Evolutionary conservation across 345 rosid species (phyloP).

Genomic region (Eucalyptus pauciflora): DNA sequence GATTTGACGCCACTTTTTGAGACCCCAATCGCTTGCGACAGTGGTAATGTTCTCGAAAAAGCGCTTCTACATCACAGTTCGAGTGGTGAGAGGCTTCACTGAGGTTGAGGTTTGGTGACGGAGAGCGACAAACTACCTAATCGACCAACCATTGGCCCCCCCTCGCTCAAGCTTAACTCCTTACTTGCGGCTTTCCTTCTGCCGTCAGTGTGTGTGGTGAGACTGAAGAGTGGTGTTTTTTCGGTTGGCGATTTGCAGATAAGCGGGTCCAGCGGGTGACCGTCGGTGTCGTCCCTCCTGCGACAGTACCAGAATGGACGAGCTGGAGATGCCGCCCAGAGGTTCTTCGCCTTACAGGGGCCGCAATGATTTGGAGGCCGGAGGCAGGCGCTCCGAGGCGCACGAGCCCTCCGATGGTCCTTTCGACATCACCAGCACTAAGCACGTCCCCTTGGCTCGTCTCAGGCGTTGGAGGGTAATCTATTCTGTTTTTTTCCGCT

Average conservation of each 20-base stretch:
- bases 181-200: accelerated
- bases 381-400: slow-evolving; percentile 7
- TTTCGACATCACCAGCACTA: slow-evolving; percentile 58
- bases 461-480: slow-evolving; percentile 87
- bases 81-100: no score
- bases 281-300: slow-evolving; percentile 57
- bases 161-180: neutral
- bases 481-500: neutral
- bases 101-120: neutral
- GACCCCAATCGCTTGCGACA: neutral
- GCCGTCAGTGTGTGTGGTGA: neutral
- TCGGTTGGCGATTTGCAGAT: neutral
- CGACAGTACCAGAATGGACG: slow-evolving; percentile 19
- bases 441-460: slow-evolving; percentile 53
- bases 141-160: neutral
- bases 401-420: slow-evolving; percentile 23
- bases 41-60: neutral
- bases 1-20: neutral
- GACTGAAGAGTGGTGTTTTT: neutral
- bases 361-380: slow-evolving; percentile 36
- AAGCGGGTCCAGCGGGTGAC: neutral
- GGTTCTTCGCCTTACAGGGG: no score
- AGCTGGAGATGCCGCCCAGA: no score
- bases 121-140: neutral
- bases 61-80: neutral